Base-by-base conservation (phyloP, 768 basidiomycete genomes). In the Gloeophyllum trabeum region DNA sequence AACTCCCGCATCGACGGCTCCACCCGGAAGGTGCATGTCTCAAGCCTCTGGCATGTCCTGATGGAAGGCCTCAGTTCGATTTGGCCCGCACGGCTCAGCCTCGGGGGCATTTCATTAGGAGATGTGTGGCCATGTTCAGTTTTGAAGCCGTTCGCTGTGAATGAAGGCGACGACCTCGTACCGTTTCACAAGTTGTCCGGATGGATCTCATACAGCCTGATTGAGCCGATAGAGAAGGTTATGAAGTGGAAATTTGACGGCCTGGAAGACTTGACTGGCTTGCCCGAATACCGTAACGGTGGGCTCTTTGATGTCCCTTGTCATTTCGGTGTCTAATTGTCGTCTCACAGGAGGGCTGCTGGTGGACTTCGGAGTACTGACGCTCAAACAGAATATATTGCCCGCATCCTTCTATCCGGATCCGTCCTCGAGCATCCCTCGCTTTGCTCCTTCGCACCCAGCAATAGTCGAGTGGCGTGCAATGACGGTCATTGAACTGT, bases 211-310 rank as follows among this genome's bases (percentile, higher is more conserved):
- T 94, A 96, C 58, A 85, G 81, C 50, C 67, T 99, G 16, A 67
- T 96, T 24, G 84, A 92, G 57, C 80, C 86, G 1, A 72, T 98
- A 34, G 74, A 92, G 58, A 76, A 71, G 48, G 63, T 81, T 2
- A 67, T 92, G 5, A 69, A 72, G 1, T 98, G 93, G 91, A 63
- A 69, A 44, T 71, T 97, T n/a, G 76, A 82, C 0, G 88, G 87
- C 0, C 57, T 79, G 16, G 82, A 87, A 51, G 79, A 85, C 51
- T 75, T 92, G 75, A 96, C 92, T 0, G 94, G 94, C 2, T 61
- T 97, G 24, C 92, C 94, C 0, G 93, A 98, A 61, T 98, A 98
- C 61, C 76, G 93, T 34, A 96, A 96, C 49, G 94, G 90, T 81
- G 39, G n/a, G 61, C 30, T 16, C n/a, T n/a, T n/a, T n/a, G n/a